A percentile compares a stretch with the other conserved stretches of the same genome.
Conservation (phyloP, 768 basidiomycete species). For the Lentinula sp. region DNA sequence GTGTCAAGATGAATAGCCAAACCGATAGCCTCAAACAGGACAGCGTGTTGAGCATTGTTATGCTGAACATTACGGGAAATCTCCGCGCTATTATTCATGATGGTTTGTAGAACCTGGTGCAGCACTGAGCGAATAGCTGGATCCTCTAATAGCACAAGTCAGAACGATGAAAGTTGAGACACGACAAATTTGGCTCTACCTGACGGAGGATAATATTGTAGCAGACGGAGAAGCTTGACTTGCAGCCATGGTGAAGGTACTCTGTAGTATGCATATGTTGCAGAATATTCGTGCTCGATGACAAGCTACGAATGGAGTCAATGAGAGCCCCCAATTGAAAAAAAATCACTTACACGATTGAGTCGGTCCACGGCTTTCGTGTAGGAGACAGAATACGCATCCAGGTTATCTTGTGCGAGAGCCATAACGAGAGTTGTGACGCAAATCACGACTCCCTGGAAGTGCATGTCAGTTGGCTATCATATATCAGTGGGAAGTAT, state of each 20-base stretch:
- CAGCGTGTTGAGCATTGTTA: constrained; percentile 96
- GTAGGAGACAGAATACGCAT: constrained; percentile 88
- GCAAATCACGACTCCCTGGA: constrained; percentile 88
- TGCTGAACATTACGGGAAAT: constrained; percentile 94
- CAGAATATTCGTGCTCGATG: constrained; percentile 82
- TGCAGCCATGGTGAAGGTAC: constrained; percentile 98
- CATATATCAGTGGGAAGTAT: constrained; percentile 5
- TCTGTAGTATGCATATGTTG: constrained; percentile 95
- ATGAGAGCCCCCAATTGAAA: constrained; percentile 3
- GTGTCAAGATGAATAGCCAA: constrained; percentile 95
- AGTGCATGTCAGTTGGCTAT: constrained; percentile 6
- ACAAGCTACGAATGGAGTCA: constrained; percentile 53
- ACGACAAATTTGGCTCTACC: constrained; percentile 41
- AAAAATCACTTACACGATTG: constrained; percentile 54
- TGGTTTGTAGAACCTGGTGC: constrained; percentile 78
- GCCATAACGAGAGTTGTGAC: constrained; percentile 92
- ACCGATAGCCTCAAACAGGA: constrained; percentile 97
- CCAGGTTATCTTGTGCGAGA: constrained; percentile 88
- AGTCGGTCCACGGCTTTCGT: constrained; percentile 91
- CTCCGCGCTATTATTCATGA: constrained; percentile 89
- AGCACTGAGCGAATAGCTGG: constrained; percentile 70
- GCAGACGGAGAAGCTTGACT: constrained; percentile 85
- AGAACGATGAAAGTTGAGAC: background rate
- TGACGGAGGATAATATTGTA: constrained; percentile 95
- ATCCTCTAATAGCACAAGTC: constrained; percentile 53